Evolutionary conservation across 1,139 yeast genomes (phyloP).

Genomic region (Kodamaea arcana): DNA sequence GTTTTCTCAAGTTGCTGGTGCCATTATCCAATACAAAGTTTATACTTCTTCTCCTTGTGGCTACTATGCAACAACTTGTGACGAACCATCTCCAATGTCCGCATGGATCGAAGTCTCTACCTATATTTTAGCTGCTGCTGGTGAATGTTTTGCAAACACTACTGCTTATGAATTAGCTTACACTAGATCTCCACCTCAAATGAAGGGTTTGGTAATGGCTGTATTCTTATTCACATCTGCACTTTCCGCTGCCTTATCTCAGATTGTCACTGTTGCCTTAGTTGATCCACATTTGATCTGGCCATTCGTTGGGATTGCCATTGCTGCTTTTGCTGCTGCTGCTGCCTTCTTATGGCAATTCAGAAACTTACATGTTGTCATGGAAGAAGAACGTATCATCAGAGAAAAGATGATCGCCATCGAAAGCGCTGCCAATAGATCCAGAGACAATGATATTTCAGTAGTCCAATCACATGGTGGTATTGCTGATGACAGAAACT

Average conservation of each 20-base stretch:
- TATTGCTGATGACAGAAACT: constrained; percentile 12
- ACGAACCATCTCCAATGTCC: constrained; percentile 50
- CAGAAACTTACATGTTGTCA: constrained; percentile 54
- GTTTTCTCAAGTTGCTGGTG: constrained; percentile 72
- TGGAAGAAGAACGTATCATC: constrained; percentile 41
- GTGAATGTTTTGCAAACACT: constrained; percentile 63
- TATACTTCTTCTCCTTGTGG: constrained; percentile 79
- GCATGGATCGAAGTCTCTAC: constrained; percentile 65
- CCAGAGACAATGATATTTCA: no score
- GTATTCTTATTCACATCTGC: constrained; percentile 60
- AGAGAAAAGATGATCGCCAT: constrained; percentile 10
- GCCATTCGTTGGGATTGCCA: constrained; percentile 62
- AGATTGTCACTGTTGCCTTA: constrained; percentile 64
- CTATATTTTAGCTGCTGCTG: constrained; percentile 55
- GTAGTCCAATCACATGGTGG: constrained; percentile 6
- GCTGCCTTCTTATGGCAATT: constrained; percentile 58
- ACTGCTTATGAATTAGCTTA: constrained; percentile 69
- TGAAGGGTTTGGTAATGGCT: constrained; percentile 67
- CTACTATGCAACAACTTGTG: constrained; percentile 46
- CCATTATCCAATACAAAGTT: constrained; percentile 71
- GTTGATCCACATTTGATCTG: constrained; percentile 65
- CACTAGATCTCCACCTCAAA: constrained; percentile 62
- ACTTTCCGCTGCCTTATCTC: constrained; percentile 67
- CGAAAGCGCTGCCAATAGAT: constrained; percentile 12
- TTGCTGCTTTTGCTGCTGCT: constrained; percentile 61